These are phyloP conservation scores for Taxillus chinensis DNA, from an alignment of 164 flowering plant species.

Conservation along the genomic window DNA sequence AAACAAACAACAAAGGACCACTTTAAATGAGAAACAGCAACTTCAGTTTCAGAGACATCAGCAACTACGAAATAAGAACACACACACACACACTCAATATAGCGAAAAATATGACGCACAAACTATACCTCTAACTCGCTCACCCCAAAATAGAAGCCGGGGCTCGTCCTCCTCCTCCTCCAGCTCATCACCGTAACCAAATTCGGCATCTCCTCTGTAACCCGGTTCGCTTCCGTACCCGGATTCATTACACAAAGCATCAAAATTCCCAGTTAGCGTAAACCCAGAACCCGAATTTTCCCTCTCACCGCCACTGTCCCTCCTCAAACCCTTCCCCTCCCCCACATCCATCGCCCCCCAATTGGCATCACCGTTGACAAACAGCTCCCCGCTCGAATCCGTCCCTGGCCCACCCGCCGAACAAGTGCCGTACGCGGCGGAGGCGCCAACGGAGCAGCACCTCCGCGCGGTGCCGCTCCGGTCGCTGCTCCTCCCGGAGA, in stretches of 20 bases:
- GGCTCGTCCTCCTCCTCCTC: slow-evolving; percentile 90
- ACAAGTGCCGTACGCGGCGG: slow-evolving; percentile 64
- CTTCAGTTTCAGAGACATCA: no score
- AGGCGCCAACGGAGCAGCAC: slow-evolving; percentile 68
- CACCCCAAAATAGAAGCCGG: slow-evolving; percentile 59
- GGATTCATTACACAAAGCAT: slow-evolving; percentile 57
- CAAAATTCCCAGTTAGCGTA: slow-evolving; percentile 32
- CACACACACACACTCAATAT: no score
- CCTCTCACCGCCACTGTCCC: slow-evolving; percentile 44
- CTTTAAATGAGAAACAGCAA: no score
- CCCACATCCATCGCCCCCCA: slow-evolving; percentile 89
- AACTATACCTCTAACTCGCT: slow-evolving; percentile 39
- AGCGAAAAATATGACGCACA: background rate
- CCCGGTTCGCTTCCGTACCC: slow-evolving; percentile 97
- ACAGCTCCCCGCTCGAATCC: slow-evolving; percentile 92
- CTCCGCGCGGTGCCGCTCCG: slow-evolving; percentile 50
- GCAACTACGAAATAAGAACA: no score
- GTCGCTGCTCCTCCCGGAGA: slow-evolving; percentile 83
- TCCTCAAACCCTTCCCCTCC: slow-evolving; percentile 32
- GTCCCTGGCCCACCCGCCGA: slow-evolving; percentile 58
- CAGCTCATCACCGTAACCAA: slow-evolving; percentile 81
- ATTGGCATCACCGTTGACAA: slow-evolving; percentile 61
- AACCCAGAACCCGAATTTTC: slow-evolving; percentile 34
- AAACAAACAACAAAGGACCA: no score
- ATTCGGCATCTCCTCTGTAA: slow-evolving; percentile 82